These are phyloP conservation scores for Phytopythium kandeliae DNA, from an alignment of 352 stramenopile genomes.

Conservation along the genomic window DNA sequence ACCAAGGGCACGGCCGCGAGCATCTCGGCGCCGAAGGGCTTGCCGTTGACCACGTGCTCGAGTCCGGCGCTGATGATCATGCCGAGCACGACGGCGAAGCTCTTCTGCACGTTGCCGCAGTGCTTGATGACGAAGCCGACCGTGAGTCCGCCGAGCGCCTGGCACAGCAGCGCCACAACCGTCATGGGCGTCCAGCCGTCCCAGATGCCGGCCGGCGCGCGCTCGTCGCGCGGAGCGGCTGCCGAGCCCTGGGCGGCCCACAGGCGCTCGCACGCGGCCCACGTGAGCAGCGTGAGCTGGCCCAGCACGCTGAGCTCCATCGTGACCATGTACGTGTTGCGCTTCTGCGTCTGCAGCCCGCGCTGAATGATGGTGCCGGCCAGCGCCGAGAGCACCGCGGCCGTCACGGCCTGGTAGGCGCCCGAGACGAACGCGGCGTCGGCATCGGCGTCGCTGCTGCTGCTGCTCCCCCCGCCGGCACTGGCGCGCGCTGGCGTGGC, in stretches of 20 bases:
- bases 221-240: neutral
- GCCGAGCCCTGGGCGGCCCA: neutral
- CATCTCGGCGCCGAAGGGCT: constrained; percentile 55
- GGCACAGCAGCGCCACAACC: constrained; percentile 59
- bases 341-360: constrained; percentile 59
- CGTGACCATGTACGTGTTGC: constrained; percentile 79
- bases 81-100: constrained; percentile 72
- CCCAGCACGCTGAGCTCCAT: constrained; percentile 71
- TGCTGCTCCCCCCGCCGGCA: neutral
- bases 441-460: constrained; percentile 4
- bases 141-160: constrained; percentile 62
- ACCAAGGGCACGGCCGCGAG: constrained; percentile 59
- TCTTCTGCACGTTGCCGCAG: constrained; percentile 82
- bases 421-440: constrained; percentile 59
- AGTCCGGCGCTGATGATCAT: constrained; percentile 76
- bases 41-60: constrained; percentile 64
- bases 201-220: constrained; percentile 29
- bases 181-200: constrained; percentile 65
- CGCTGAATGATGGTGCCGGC: constrained; percentile 75
- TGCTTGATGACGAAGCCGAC: constrained; percentile 85
- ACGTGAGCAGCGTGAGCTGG: constrained; percentile 48
- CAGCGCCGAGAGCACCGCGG: constrained; percentile 62
- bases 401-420: constrained; percentile 68
- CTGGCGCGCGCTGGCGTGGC: neutral
- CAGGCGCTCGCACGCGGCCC: constrained; percentile 25